phyloP scores from a whole-genome alignment of 2,329 filamentous ascomycete species.

The Neurospora crassa region DNA sequence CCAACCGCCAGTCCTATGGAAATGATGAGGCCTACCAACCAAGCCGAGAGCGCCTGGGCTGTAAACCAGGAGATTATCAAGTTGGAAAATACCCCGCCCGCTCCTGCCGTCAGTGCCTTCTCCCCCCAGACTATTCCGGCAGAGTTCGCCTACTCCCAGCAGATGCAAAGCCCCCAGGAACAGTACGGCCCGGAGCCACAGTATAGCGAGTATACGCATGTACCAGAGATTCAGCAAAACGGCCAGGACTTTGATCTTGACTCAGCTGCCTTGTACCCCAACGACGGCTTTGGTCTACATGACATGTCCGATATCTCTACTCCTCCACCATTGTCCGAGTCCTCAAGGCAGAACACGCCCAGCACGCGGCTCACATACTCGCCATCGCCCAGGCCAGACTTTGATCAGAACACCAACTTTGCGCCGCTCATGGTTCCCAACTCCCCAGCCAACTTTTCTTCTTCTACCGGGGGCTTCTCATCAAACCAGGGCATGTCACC shows the following conservation, averaged over 20 bases:
- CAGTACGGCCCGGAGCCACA: slow-evolving; percentile 6
- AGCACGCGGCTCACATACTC: slow-evolving; percentile 33
- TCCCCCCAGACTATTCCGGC: background rate
- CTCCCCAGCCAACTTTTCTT: background rate
- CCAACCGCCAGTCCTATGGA: slow-evolving; percentile 44
- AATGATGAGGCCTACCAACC: slow-evolving; percentile 36
- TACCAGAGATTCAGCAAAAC: slow-evolving; percentile 9
- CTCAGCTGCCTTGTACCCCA: slow-evolving; percentile 5
- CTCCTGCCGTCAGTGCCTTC: slow-evolving; percentile 1
- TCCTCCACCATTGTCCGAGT: slow-evolving; percentile 30
- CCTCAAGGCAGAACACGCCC: slow-evolving; percentile 35
- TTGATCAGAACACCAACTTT: slow-evolving; percentile 1
- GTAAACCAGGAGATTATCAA: slow-evolving; percentile 26
- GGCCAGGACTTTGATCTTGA: slow-evolving; percentile 6
- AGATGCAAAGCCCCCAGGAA: background rate
- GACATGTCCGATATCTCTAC: slow-evolving; percentile 33
- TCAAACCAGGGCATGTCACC: background rate
- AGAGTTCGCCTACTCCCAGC: background rate
- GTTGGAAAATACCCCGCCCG: slow-evolving; percentile 23
- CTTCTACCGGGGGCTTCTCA: background rate
- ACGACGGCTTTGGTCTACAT: slow-evolving; percentile 2
- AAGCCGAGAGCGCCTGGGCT: slow-evolving; percentile 24
- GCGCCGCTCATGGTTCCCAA: background rate
- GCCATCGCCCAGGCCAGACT: slow-evolving; percentile 17
- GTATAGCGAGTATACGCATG: slow-evolving; percentile 1